Evolutionary conservation across 495 filamentous ascomycete species (phyloP).

Genomic region (Pseudotulostoma volvatum): DNA sequence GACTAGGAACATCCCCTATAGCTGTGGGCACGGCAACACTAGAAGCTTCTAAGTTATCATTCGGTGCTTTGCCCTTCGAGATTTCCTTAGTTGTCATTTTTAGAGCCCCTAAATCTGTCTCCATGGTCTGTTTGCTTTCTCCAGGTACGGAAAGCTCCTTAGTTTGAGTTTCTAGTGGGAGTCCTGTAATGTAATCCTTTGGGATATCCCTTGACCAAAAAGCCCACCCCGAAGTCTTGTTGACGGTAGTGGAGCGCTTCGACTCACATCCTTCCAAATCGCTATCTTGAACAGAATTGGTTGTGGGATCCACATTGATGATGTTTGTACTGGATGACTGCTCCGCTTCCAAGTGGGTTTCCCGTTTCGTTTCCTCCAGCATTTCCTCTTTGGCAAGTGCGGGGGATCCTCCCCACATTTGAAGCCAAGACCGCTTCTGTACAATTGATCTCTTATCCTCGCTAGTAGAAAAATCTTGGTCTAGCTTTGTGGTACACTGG

Average conservation of each 20-base stretch:
- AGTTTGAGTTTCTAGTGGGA: slow-evolving; percentile 28
- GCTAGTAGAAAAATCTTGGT: too few relatives aligned
- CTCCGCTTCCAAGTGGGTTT: slow-evolving; percentile 9
- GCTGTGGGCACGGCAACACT: slow-evolving; percentile 14
- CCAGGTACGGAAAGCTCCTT: slow-evolving; percentile 57
- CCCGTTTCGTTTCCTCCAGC: slow-evolving; percentile 7
- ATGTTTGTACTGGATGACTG: background rate
- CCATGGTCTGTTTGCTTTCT: slow-evolving; percentile 1
- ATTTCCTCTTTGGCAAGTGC: slow-evolving; percentile 15
- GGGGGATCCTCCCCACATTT: slow-evolving; percentile 30
- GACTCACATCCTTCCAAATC: slow-evolving; percentile 13
- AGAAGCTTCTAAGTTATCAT: slow-evolving; percentile 27
- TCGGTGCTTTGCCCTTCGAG: slow-evolving; percentile 25
- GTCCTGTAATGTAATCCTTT: slow-evolving; percentile 21
- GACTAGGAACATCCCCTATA: slow-evolving; percentile 6
- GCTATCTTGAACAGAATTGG: slow-evolving; percentile 7
- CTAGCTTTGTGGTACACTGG: too few relatives aligned
- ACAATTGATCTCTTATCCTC: slow-evolving; percentile 7
- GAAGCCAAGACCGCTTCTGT: slow-evolving; percentile 29
- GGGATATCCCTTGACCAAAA: slow-evolving; percentile 63
- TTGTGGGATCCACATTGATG: slow-evolving; percentile 8
- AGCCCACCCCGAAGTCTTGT: slow-evolving; percentile 58
- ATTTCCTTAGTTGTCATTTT: background rate
- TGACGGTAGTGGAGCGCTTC: slow-evolving; percentile 20
- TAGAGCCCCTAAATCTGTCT: background rate